Base-by-base conservation (phyloP, 2,329 filamentous ascomycete species). In the Macroventuria anomochaeta region DNA sequence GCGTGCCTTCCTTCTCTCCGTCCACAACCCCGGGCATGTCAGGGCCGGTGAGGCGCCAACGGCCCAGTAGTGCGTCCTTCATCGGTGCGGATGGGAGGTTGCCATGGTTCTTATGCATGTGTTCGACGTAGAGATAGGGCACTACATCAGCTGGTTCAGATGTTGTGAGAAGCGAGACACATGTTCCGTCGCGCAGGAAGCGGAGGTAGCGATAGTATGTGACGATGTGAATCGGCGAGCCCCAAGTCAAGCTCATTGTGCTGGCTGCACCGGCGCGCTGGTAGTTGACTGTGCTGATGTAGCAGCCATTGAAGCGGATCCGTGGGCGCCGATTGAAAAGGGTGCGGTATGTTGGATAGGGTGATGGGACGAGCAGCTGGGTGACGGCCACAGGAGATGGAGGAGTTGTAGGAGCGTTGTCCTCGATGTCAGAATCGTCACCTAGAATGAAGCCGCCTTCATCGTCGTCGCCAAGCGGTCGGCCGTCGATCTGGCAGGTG, bases 171-270 rank as follows among this genome's bases (percentile, higher is more conserved):
- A 99, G 82, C 47, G 87, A 91, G 54, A 97, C 87, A 59, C 84
- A 86, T 1, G 89, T 88, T 23, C 95, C 95, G 73, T 97, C 91
- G 20, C 92, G 89, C 78, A 95, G 95, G 79, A 99, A 95, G 46
- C 95, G 90, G 3, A 99, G 84, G 76, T 97, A 99, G 53, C 95
- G 91, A 78, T 96, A 99, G 77, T 97, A 99, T 0, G 95, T 99
- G 41, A 99, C 92, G 53, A 97, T 96, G 72, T 96, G 92, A 29
- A 97, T 88, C 7, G 93, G 93, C 20, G 84, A 88, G 52, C 71
- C 69, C 91, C 93, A 96, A 1, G 89, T 88, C 15, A 88, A 77
- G 48, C 86, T 87, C 59, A 87, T 88, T 17, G 84, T 82, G 3
- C 86, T 87, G 10, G 87, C 82, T 54, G 89, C 89, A 26, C 95